Conservation (phyloP, 495 filamentous ascomycete species). For the Aspergillus avenaceus region DNA sequence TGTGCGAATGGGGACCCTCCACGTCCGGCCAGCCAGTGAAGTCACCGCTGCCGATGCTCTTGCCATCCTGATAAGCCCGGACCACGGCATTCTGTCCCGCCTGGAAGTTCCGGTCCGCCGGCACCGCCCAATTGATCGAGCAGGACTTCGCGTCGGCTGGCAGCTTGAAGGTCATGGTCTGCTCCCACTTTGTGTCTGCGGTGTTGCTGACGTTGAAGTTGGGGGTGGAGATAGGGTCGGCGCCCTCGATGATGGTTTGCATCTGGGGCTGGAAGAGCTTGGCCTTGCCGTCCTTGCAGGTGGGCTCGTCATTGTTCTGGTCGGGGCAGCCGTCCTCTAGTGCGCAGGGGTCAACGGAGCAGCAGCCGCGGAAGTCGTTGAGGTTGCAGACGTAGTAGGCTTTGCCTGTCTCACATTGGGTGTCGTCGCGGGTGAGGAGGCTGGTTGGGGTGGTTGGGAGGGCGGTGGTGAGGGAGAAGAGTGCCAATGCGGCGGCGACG, state of each 20-base stretch:
- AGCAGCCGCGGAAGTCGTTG: constrained; percentile 9
- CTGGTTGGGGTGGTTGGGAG: not conserved
- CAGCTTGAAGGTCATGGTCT: not conserved
- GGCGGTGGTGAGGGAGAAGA: not conserved
- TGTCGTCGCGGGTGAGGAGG: constrained; percentile 2
- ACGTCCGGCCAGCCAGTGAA: constrained; percentile 2
- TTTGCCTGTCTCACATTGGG: not conserved
- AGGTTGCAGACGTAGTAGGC: constrained; percentile 1
- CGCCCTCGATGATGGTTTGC: not conserved
- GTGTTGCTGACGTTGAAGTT: constrained; percentile 3
- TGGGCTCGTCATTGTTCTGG: not conserved
- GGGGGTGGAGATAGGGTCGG: not conserved
- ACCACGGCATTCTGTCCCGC: constrained; percentile 3
- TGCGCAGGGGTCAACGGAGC: constrained; percentile 7
- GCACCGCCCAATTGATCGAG: not conserved
- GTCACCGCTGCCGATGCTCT: not conserved
- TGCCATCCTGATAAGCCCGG: not conserved
- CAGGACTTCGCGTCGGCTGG: not conserved
- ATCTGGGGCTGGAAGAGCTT: not conserved
- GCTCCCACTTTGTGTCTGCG: not conserved
- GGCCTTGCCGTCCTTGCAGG: not conserved
- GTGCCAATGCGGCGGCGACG: not conserved
- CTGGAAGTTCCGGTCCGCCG: constrained; percentile 1
- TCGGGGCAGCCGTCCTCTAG: not conserved
- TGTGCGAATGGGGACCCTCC: not conserved